phyloP scores from a whole-genome alignment of 1,284 basidiomycete genomes.

The Marasmius sp. region DNA sequence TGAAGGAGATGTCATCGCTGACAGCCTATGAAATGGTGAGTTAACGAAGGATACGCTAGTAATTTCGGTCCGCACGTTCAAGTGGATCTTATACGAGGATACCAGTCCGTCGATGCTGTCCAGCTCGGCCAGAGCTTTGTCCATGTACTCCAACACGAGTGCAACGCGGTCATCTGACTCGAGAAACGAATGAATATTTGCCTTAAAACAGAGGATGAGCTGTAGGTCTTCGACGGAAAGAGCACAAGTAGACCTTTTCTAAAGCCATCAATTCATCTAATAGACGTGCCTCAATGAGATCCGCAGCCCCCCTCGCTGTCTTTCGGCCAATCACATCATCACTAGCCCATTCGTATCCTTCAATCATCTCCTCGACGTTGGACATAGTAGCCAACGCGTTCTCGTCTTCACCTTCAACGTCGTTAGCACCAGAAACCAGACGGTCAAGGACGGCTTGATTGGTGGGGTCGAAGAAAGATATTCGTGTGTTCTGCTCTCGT shows the following conservation, averaged over 20 bases:
- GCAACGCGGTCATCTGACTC: conserved; percentile 89
- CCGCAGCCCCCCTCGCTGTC: conserved; percentile 71
- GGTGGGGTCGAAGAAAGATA: conserved; percentile 77
- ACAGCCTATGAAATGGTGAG: conserved; percentile 66
- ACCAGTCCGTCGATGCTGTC: conserved; percentile 86
- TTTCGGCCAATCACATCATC: conserved; percentile 66
- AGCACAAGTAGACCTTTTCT: conserved; percentile 67
- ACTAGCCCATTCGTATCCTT: conserved; percentile 94
- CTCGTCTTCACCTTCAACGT: conserved; percentile 67
- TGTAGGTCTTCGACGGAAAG: neutral
- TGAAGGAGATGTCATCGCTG: conserved; percentile 91
- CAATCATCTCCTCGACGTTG: conserved; percentile 97
- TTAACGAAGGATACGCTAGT: conserved; percentile 6
- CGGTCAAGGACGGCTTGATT: conserved; percentile 77
- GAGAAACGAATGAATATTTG: conserved; percentile 96
- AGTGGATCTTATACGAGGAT: conserved; percentile 90
- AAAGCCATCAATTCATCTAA: conserved; percentile 87
- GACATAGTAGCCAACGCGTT: conserved; percentile 79
- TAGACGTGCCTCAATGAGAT: conserved; percentile 85
- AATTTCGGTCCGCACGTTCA: conserved; percentile 67
- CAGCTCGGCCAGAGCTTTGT: conserved; percentile 83
- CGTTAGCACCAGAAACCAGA: conserved; percentile 58
- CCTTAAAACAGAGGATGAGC: conserved; percentile 44
- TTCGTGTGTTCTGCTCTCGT: conserved; percentile 64
- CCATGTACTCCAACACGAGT: conserved; percentile 86